Conservation (phyloP, 306 rosid genomes). For the Canavalia ensiformis region DNA sequence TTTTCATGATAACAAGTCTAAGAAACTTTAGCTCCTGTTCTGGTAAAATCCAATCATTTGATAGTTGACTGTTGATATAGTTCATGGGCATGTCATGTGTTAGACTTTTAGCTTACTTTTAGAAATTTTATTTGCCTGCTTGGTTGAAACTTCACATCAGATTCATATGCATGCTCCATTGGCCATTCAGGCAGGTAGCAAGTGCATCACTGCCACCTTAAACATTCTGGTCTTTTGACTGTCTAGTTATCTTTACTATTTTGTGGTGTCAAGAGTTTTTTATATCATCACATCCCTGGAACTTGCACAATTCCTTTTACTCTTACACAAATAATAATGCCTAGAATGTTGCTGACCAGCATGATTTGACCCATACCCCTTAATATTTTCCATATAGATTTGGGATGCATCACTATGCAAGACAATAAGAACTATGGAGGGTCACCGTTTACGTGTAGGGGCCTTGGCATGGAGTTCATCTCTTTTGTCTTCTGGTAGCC, state of each 20-base stretch:
- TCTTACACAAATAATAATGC: neutral
- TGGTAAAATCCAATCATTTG: neutral
- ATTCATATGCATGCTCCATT: neutral
- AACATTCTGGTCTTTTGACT: neutral
- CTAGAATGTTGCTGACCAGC: slow-evolving; percentile 20
- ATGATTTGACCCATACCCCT: slow-evolving; percentile 38
- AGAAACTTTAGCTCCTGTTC: neutral
- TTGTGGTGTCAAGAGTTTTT: neutral
- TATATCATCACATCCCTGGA: slow-evolving; percentile 2
- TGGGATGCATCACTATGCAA: slow-evolving; percentile 93
- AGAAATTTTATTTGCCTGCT: slow-evolving; percentile 11
- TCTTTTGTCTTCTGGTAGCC: slow-evolving; percentile 84
- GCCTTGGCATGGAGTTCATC: slow-evolving; percentile 94
- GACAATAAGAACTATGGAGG: slow-evolving; percentile 81
- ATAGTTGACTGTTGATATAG: neutral
- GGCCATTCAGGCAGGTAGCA: neutral
- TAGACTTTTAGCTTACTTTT: neutral
- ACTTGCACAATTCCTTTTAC: neutral
- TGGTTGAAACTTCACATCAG: neutral
- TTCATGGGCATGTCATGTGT: neutral
- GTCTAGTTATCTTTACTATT: neutral
- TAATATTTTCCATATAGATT: slow-evolving; percentile 58
- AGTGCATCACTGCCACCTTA: neutral
- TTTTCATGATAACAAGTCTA: neutral
- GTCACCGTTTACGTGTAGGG: slow-evolving; percentile 77